Base-by-base conservation (phyloP, 768 basidiomycete genomes). In the Lanmaoa rubissima region DNA sequence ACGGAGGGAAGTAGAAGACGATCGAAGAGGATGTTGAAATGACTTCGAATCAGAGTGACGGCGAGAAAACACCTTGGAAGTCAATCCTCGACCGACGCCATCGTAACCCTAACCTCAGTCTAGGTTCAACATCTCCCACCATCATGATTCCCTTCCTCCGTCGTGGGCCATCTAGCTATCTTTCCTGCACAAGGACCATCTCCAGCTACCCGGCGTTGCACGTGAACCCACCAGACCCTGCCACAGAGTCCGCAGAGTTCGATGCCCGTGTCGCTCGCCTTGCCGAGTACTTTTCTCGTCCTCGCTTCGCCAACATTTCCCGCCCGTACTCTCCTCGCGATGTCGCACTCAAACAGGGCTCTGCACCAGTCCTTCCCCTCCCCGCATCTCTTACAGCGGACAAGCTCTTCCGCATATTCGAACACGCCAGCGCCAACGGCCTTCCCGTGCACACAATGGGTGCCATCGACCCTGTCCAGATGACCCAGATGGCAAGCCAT, bases 381-480 rank as follows among this genome's bases (percentile, higher is more conserved):
- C 87, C 87, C 9, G 86, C 87, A 3, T 85, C 87, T 9, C 69
- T 91, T n/a, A 81, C 91, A 9, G 86, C 94, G 16, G 82, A 93
- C 76, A 96, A 96, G 73, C 80, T 98, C n/a, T 90, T 83, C 69
- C 75, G 77, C 14, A 67, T 86, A 10, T 79, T 98, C 46, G 75
- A 78, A 19, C 79, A 82, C 47, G 85, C 87, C 43, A 82, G 84
- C 24, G 79, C 77, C 38, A 81, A 81, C 39, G 81, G 82, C 32
- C 77, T 78, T 60, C 92, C 94, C 0, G 82, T 96, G 13, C 90
- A 92, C 64, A 96, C 94, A 2, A 87, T 95, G 83, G 94, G 94
- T 40, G 93, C 92, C 5, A 88, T 97, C 59, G 95, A 97, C 69
- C 93, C 94, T 0, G 83, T 94, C 14, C 94, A 92, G 74, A 92